A percentile compares a stretch with the other conserved stretches of the same genome.
These are phyloP conservation scores for Xylaria sp. DNA, from an alignment of 2,329 filamentous ascomycete genomes.

Conservation along the genomic window DNA sequence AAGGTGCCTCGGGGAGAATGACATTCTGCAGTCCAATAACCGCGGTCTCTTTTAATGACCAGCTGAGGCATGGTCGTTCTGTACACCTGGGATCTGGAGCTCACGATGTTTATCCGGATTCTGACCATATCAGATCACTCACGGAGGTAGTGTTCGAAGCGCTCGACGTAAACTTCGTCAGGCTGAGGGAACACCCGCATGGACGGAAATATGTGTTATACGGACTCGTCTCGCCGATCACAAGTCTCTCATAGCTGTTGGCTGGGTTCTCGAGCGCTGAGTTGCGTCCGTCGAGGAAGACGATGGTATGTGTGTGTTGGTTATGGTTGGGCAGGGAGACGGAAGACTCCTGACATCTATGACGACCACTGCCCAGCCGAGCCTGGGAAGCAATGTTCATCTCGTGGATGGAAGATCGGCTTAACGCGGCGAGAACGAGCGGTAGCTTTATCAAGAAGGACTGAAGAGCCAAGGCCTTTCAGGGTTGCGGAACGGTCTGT, in stretches of 20 bases:
- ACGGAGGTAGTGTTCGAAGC: constrained; percentile 44
- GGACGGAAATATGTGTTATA: constrained; percentile 55
- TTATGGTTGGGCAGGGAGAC: constrained; percentile 31
- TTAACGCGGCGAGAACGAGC: no score
- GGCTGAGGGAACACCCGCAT: constrained; percentile 64
- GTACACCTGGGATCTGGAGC: constrained; percentile 55
- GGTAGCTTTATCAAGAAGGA: no score
- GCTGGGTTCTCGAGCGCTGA: constrained; percentile 51
- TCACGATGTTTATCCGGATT: constrained; percentile 55
- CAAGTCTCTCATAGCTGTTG: constrained; percentile 47
- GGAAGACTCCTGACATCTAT: constrained; percentile 13
- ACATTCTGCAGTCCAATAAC: constrained; percentile 53
- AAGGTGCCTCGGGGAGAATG: constrained; percentile 46
- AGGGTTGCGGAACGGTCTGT: no score
- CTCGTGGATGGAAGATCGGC: no score
- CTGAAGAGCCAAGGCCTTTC: no score
- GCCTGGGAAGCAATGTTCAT: no score
- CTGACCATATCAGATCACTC: constrained; percentile 63
- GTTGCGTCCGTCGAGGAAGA: constrained; percentile 59
- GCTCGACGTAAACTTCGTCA: constrained; percentile 47
- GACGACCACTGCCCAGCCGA: no score
- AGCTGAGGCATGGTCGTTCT: constrained; percentile 52
- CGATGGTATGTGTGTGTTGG: constrained; percentile 53
- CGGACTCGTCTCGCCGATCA: constrained; percentile 49
- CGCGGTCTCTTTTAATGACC: constrained; percentile 49